These are phyloP conservation scores for Polyplosphaeria fusca DNA, from an alignment of 495 filamentous ascomycete genomes.

Conservation along the genomic window DNA sequence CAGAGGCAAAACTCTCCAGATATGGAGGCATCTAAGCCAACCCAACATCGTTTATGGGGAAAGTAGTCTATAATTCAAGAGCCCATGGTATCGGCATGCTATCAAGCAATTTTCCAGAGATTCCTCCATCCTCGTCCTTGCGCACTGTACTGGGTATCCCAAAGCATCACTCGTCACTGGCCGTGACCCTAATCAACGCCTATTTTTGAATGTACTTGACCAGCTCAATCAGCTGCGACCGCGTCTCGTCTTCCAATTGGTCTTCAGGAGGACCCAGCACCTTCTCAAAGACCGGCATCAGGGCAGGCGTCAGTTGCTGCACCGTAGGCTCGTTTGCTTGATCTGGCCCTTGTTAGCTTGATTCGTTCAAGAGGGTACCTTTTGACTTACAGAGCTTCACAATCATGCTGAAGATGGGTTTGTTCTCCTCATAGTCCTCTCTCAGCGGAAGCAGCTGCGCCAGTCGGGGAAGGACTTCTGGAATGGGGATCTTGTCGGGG, in stretches of 20 bases:
- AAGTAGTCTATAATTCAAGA: no score
- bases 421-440: slow-evolving; percentile 96
- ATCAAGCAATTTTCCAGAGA: not conserved
- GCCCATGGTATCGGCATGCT: no score
- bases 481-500: slow-evolving; percentile 71
- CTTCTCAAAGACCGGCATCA: slow-evolving; percentile 75
- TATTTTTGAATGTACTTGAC: slow-evolving; percentile 62
- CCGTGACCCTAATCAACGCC: no score
- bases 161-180: no score
- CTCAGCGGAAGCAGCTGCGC: slow-evolving; percentile 78
- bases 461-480: slow-evolving; percentile 76
- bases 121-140: not conserved
- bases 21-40: no score
- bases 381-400: slow-evolving; percentile 72
- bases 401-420: slow-evolving; percentile 83
- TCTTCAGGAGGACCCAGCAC: slow-evolving; percentile 76
- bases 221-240: slow-evolving; percentile 64
- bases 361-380: not conserved
- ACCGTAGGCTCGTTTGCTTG: slow-evolving; percentile 68
- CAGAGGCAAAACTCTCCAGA: no score
- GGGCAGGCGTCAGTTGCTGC: slow-evolving; percentile 67
- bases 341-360: slow-evolving; percentile 50
- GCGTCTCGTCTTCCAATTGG: slow-evolving; percentile 80
- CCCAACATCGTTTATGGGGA: no score
- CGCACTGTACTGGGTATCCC: slow-evolving; percentile 11